Conservation (phyloP, 495 filamentous ascomycete genomes). For the Penicillium mononematosum region DNA sequence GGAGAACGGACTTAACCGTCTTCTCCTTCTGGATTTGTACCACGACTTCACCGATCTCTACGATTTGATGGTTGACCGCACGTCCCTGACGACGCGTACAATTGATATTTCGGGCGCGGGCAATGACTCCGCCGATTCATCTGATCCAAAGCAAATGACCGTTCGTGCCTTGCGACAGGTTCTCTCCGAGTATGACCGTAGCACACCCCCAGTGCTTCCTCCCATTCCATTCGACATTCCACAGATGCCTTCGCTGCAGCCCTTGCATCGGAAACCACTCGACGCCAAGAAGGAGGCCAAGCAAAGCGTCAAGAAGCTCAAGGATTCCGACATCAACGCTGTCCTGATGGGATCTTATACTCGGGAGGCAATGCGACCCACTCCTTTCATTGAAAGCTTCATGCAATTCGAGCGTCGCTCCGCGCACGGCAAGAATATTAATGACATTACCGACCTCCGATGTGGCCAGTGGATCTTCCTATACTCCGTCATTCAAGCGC, state of each 20-base stretch:
- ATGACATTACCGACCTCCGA: slow-evolving; percentile 74
- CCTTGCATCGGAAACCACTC: slow-evolving; percentile 57
- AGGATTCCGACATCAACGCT: slow-evolving; percentile 70
- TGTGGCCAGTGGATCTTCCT: slow-evolving; percentile 93
- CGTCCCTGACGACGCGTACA: slow-evolving; percentile 51
- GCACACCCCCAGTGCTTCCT: slow-evolving; percentile 82
- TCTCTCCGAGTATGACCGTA: slow-evolving; percentile 81
- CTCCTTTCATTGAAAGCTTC: slow-evolving; percentile 73
- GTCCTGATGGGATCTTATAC: slow-evolving; percentile 77
- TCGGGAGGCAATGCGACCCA: slow-evolving; percentile 60
- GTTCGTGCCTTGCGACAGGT: slow-evolving; percentile 65
- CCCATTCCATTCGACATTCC: slow-evolving; percentile 91
- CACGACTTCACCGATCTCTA: slow-evolving; percentile 83
- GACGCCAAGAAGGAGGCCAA: slow-evolving; percentile 69
- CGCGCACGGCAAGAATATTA: slow-evolving; percentile 65
- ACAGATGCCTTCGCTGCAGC: slow-evolving; percentile 65
- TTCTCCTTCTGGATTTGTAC: slow-evolving; percentile 79
- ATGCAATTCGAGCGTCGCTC: slow-evolving; percentile 78
- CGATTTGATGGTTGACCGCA: slow-evolving; percentile 81
- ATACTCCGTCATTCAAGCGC: slow-evolving; percentile 84
- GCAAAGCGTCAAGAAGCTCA: slow-evolving; percentile 64
- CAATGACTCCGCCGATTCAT: slow-evolving; percentile 19
- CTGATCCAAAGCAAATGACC: slow-evolving; percentile 45
- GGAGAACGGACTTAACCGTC: slow-evolving; percentile 79
- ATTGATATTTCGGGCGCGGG: slow-evolving; percentile 41